phyloP scores from a whole-genome alignment of 345 rosid genomes.

The Toxicodendron radicans region DNA sequence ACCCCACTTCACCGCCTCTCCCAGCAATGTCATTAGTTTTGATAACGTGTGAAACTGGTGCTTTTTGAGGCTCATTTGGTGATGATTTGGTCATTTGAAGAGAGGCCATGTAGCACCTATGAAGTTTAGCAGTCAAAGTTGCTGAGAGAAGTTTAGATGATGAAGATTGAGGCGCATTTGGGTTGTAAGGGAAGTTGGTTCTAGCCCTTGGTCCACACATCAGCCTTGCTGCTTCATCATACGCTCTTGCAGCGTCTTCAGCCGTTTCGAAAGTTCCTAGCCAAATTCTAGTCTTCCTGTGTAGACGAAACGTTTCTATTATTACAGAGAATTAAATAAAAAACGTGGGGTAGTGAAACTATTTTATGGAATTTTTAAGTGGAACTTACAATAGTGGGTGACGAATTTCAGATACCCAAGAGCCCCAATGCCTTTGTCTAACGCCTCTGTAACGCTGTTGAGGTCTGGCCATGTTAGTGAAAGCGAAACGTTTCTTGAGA shows the following conservation, averaged over 20 bases:
- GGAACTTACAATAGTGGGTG: constrained; percentile 79
- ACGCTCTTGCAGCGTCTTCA: constrained; percentile 93
- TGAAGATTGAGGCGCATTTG: constrained; percentile 60
- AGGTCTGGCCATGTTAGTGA: constrained; percentile 71
- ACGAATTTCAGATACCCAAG: constrained; percentile 99
- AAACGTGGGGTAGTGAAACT: neutral
- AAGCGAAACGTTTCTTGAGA: constrained; percentile 19
- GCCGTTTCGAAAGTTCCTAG: constrained; percentile 97
- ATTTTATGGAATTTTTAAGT: neutral
- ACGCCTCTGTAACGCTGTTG: constrained; percentile 97
- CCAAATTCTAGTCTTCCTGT: constrained; percentile 98
- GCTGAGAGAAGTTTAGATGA: constrained; percentile 91
- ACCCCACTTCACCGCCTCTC: constrained; percentile 27
- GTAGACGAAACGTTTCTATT: constrained; percentile 26
- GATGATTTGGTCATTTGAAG: constrained; percentile 75
- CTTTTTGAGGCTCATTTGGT: constrained; percentile 24
- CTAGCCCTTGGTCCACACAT: constrained; percentile 96
- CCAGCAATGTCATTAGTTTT: constrained; percentile 26
- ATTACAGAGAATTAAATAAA: neutral
- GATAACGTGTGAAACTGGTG: constrained; percentile 25
- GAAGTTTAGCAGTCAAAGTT: constrained; percentile 84
- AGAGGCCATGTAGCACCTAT: constrained; percentile 93
- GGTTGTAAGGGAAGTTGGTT: constrained; percentile 89
- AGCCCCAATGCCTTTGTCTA: constrained; percentile 98
- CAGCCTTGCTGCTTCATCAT: constrained; percentile 96